These are phyloP conservation scores for Didymella sp. DNA, from an alignment of 2,329 filamentous ascomycete species.

Conservation along the genomic window DNA sequence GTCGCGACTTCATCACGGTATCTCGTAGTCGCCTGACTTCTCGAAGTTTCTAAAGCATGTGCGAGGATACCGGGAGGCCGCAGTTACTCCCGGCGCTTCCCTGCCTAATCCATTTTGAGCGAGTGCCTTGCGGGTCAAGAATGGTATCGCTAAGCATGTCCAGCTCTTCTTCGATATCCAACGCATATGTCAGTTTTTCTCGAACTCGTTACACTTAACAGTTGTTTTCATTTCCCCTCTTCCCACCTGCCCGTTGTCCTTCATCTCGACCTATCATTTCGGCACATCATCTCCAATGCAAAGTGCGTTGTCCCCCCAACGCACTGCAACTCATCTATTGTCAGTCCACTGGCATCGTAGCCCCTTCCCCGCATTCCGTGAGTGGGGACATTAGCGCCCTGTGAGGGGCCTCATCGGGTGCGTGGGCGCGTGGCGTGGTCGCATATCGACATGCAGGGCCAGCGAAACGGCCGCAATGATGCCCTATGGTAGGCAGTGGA, in stretches of 20 bases:
- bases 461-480: conserved; percentile 34
- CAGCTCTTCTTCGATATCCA: background rate
- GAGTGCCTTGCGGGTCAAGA: background rate
- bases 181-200: background rate
- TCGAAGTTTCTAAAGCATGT: conserved; percentile 3
- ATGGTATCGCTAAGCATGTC: background rate
- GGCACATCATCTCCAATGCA: conserved; percentile 32
- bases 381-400: conserved; percentile 20
- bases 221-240: background rate
- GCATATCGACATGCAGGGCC: conserved; percentile 36
- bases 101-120: background rate
- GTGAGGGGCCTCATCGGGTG: conserved; percentile 20
- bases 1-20: conserved; percentile 4
- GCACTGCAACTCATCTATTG: conserved; percentile 22
- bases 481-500: conserved; percentile 11
- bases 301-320: conserved; percentile 42
- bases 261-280: background rate
- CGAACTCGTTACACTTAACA: too few species aligned
- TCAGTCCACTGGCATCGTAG: conserved; percentile 23
- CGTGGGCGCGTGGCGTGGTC: conserved; percentile 33
- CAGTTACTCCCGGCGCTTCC: background rate
- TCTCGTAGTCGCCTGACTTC: conserved; percentile 10
- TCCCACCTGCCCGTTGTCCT: background rate
- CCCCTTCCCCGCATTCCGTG: conserved; percentile 29
- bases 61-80: conserved; percentile 5